Conservation (phyloP, 441 rosid genomes). For the Adansonia madagascariensis region DNA sequence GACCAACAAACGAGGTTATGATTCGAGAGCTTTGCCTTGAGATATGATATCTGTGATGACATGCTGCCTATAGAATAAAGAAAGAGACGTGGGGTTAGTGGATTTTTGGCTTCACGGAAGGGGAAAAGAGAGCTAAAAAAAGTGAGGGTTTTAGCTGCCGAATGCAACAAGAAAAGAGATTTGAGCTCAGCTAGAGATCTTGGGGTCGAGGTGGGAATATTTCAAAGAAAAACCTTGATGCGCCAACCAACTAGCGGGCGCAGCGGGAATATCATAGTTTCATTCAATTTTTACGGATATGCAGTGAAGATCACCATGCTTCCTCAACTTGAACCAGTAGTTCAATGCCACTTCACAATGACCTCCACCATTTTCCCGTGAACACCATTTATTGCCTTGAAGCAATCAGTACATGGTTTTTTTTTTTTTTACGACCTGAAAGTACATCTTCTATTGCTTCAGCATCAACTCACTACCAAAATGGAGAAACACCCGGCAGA, state of each 20-base stretch:
- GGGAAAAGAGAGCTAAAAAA: not conserved
- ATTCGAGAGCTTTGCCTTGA: constrained; percentile 35
- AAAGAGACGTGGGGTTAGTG: not conserved
- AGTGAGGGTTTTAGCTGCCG: not conserved
- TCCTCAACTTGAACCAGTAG: not conserved
- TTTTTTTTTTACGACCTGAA: not conserved
- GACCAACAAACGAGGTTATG: constrained; percentile 51
- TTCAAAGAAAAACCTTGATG: constrained; percentile 31
- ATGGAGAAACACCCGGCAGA: not conserved
- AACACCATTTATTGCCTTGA: not conserved
- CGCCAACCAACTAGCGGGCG: constrained; percentile 30
- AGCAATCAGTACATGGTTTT: too few species aligned
- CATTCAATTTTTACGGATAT: not conserved
- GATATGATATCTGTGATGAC: constrained; percentile 14
- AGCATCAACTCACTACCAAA: not conserved
- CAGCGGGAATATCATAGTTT: constrained; percentile 32
- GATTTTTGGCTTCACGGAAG: not conserved
- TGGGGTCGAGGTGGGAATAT: not conserved
- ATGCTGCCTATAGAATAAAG: not conserved
- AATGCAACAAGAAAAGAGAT: constrained; percentile 12
- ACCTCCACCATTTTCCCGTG: not conserved
- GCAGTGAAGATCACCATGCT: not conserved
- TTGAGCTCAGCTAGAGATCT: constrained; percentile 18
- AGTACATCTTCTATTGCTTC: not conserved
- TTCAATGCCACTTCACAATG: not conserved